Base-by-base conservation (phyloP, 2,329 filamentous ascomycete genomes). In the Dendryphion nanum region DNA sequence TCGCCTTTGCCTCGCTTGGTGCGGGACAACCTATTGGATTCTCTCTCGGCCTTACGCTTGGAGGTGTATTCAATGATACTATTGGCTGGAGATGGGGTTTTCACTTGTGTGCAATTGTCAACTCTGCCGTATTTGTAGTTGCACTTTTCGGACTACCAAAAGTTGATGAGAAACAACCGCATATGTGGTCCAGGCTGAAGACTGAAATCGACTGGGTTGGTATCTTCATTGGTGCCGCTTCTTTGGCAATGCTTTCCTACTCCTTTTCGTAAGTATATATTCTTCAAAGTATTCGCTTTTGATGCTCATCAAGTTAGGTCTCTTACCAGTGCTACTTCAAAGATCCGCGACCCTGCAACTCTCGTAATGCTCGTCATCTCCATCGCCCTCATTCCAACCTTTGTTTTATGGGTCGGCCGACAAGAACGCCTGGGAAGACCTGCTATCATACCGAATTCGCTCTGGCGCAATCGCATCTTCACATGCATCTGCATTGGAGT, bases 381-480 rank as follows among this genome's bases (percentile, higher is more conserved):
- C 4, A 42, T 71, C 2, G 45, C 65, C 3, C 47, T 71, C 2
- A 55, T 80, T 3, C 72, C 73, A 0, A 50, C 60, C 0, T 83
- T 83, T 51, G 60, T 75, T 30, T 52, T 64, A 7, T 83, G 79
- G 79, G 71, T 79, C 33, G 66, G 69, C 8, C 63, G 66, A 3
- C 76, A 75, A 33, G 72, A 75, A 33, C 63, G 59, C 8, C 50
- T 57, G 0, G 64, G 67, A 7, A 66, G 65, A 3, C 73, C 78
- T 10, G 78, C 78, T 1, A 55, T 84, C 6, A 82, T 84, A 16
- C 81, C 81, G 0, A 83, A 83, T 53, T 73, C 71, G 0, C 60
- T 84, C 0, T 84, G 81, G 81, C 69, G 63, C n/a, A 81, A 79
- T 30, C 55, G 59, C 0, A 59, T 74, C 3, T 84, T 83, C 48